Base-by-base conservation (phyloP, 2,329 filamentous ascomycete species). In the Aspergillus versicolor region DNA sequence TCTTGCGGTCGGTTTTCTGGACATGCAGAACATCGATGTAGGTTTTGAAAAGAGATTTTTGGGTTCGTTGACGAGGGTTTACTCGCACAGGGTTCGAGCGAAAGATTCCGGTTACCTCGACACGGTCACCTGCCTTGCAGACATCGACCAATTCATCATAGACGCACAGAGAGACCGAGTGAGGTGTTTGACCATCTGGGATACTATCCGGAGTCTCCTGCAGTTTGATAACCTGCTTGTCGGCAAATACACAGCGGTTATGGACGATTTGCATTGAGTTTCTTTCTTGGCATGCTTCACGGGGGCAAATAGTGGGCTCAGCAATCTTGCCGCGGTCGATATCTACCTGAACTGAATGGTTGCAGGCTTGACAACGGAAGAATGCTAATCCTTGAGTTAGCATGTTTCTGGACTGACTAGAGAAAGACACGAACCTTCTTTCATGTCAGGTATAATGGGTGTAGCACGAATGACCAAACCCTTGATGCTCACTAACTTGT, bases 251-350 rank as follows among this genome's bases (percentile, higher is more conserved):
- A 65, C 92, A 97, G 59, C 94, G 88, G 75, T 99, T 99, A 80
- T 99, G 94, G 19, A 97, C 84, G 65, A 99, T 95, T 70, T 97
- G 91, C 93, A 99, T 97, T 2, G 93, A 96, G 77, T 99, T 97
- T 71, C 88, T 89, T 54, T 89, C 87, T 49, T 85, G 82, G 77
- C 94, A 99, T 54, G 89, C 85, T 22, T 84, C 81, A 54, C 94
- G 88, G 21, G 92, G 91, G 71, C 94, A 99, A 65, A 88, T 84
- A 0, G 91, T 97, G 2, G 94, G 94, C 74, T 99, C 94, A 21
- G 91, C 88, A 68, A 99, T 99, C 78, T 93, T 94, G 73, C 95
- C 94, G 68, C 94, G 89, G 71, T 99, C 94, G 67, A 99, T 89
- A 56, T 92, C 89, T 54, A 97, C 91, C 61, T 89, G 90, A 60